Percentiles rank a stretch among this genome's conserved stretches.
Conservation (phyloP, 2,329 filamentous ascomycete genomes). For the Colletotrichum lupini region DNA sequence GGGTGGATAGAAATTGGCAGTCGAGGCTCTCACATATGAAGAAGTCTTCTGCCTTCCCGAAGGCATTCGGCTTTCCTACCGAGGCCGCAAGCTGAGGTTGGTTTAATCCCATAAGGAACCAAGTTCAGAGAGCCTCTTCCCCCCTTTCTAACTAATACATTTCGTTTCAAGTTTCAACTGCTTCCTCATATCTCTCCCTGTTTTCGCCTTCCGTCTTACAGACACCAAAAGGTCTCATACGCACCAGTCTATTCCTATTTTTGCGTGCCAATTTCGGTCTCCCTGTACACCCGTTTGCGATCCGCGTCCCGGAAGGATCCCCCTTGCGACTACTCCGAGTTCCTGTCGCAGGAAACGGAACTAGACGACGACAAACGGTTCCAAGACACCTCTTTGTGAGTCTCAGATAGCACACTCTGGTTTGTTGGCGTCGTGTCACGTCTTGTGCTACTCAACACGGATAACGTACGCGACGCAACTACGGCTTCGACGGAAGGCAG, state of each 20-base stretch:
- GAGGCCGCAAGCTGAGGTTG: not conserved
- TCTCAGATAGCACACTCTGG: not conserved
- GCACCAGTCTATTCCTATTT: not conserved
- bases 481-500: constrained; percentile 16
- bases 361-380: constrained; percentile 2
- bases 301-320: not conserved
- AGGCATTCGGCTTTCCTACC: not conserved
- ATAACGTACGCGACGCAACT: not conserved
- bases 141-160: not conserved
- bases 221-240: not conserved
- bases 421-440: constrained; percentile 13
- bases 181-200: not conserved
- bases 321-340: not conserved
- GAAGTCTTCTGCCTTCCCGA: not conserved
- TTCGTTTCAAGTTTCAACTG: not conserved
- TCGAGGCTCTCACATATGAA: not conserved
- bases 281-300: constrained; percentile 10
- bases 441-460: constrained; percentile 1
- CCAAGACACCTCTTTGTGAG: not conserved
- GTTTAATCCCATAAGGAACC: not conserved
- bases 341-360: not conserved
- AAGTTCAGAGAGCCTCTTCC: not conserved
- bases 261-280: not conserved
- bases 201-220: not conserved
- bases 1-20: not conserved